phyloP scores from a whole-genome alignment of 176 grass and related monocot genomes.

The Carex scoparia region DNA sequence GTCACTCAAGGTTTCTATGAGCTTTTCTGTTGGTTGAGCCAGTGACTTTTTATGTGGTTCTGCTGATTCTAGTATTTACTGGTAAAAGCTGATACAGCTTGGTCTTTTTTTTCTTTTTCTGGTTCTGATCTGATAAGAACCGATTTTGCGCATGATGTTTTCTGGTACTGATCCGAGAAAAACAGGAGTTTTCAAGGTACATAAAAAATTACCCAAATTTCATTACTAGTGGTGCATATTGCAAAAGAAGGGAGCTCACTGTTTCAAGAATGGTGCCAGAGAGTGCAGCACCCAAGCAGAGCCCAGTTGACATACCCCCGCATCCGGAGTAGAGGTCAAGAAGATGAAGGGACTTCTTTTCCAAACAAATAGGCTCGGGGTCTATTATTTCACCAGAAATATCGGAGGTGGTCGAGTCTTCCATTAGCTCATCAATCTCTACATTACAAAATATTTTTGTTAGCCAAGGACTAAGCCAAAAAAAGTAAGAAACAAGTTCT shows the following conservation, averaged over 20 bases:
- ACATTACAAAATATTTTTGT: constrained; percentile 20
- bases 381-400: constrained; percentile 54
- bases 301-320: constrained; percentile 82
- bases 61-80: too few species aligned
- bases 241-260: constrained; percentile 20
- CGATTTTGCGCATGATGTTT: too few species aligned
- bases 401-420: constrained; percentile 43
- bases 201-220: too few species aligned
- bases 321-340: constrained; percentile 90
- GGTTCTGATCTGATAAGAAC: too few species aligned
- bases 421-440: constrained; percentile 21
- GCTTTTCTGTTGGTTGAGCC: constrained; percentile 18
- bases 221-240: background rate
- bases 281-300: constrained; percentile 67
- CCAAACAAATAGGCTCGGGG: constrained; percentile 4
- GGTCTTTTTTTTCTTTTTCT: too few species aligned
- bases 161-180: too few species aligned
- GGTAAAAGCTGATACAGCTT: too few species aligned
- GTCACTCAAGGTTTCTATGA: constrained; percentile 50
- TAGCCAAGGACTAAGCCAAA: background rate
- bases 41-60: constrained; percentile 11
- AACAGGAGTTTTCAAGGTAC: too few species aligned
- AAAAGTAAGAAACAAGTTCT: background rate
- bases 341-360: constrained; percentile 31
- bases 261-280: constrained; percentile 67